Evolutionary conservation across 176 grass and related monocot genomes (phyloP).

Genomic region (Triticum monococcum): DNA sequence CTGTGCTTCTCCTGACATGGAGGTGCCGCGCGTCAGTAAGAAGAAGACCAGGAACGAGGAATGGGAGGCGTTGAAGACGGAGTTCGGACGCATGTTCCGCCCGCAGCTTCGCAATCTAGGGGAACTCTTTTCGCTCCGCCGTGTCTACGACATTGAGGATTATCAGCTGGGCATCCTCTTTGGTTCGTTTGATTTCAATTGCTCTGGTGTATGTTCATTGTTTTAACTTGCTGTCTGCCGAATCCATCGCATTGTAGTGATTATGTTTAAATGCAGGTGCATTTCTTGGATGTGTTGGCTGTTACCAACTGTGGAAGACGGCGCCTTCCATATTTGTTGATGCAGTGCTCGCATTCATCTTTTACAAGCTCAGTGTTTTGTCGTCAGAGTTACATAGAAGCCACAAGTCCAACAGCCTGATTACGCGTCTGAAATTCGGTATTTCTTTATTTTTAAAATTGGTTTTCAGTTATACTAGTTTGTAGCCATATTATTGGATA

Average conservation of each 20-base stretch:
- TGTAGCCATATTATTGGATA: neutral
- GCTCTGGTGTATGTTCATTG: no score
- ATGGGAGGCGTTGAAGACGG: slow-evolving; percentile 5
- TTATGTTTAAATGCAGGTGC: neutral
- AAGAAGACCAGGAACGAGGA: neutral
- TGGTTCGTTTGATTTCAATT: neutral
- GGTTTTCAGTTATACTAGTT: neutral
- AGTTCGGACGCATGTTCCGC: neutral
- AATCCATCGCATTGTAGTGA: neutral
- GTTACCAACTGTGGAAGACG: slow-evolving; percentile 8
- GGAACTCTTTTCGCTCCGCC: neutral
- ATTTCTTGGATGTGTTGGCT: neutral
- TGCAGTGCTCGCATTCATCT: neutral
- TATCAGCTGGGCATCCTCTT: slow-evolving; percentile 1
- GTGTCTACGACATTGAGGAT: neutral
- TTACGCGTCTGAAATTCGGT: neutral
- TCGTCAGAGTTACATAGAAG: neutral
- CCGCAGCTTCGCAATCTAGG: neutral
- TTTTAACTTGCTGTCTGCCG: neutral
- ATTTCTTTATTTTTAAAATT: neutral
- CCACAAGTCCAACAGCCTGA: neutral
- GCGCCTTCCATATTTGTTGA: neutral
- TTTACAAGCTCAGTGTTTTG: neutral
- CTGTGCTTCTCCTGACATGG: neutral
- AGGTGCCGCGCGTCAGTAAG: neutral